Conservation (phyloP, 1,284 basidiomycete species). For the Gymnopus androsaceus region DNA sequence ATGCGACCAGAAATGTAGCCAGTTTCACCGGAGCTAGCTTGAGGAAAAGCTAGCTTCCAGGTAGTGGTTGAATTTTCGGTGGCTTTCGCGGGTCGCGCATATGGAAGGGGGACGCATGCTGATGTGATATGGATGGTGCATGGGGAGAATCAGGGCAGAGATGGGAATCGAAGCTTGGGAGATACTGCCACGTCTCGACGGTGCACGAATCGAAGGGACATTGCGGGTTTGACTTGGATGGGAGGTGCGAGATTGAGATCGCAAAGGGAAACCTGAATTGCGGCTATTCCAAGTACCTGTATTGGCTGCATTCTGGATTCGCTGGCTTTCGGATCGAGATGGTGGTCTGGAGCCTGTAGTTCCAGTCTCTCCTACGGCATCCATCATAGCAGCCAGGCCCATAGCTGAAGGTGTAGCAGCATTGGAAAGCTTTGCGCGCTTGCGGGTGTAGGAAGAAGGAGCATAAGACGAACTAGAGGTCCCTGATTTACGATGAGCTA, state of each 20-base stretch:
- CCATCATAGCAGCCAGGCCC: slow-evolving; percentile 11
- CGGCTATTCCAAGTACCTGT: slow-evolving; percentile 56
- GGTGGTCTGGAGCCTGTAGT: slow-evolving; percentile 23
- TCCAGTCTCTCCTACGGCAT: slow-evolving; percentile 11
- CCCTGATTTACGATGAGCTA: slow-evolving; percentile 47
- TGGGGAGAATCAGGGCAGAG: slow-evolving; percentile 75
- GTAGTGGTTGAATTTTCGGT: slow-evolving; percentile 55
- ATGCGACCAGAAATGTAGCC: slow-evolving; percentile 10
- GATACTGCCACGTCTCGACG: slow-evolving; percentile 39
- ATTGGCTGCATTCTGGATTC: slow-evolving; percentile 36
- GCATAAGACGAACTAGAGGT: slow-evolving; percentile 48
- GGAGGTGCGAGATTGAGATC: slow-evolving; percentile 24
- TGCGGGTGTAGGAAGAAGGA: slow-evolving; percentile 69
- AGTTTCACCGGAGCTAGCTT: slow-evolving; percentile 21
- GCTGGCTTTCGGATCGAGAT: slow-evolving; percentile 15
- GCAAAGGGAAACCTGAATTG: slow-evolving; percentile 18
- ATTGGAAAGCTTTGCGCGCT: slow-evolving; percentile 62
- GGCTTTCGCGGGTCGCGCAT: slow-evolving; percentile 79
- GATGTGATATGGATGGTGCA: slow-evolving; percentile 59
- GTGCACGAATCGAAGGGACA: slow-evolving; percentile 22
- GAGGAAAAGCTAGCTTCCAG: slow-evolving; percentile 57
- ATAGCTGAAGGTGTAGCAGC: slow-evolving; percentile 36
- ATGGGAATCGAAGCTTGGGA: slow-evolving; percentile 74
- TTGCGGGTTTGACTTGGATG: slow-evolving; percentile 19
- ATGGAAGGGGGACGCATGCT: slow-evolving; percentile 58